Base-by-base conservation (phyloP, 495 filamentous ascomycete genomes). In the Talaromyces ruber region DNA sequence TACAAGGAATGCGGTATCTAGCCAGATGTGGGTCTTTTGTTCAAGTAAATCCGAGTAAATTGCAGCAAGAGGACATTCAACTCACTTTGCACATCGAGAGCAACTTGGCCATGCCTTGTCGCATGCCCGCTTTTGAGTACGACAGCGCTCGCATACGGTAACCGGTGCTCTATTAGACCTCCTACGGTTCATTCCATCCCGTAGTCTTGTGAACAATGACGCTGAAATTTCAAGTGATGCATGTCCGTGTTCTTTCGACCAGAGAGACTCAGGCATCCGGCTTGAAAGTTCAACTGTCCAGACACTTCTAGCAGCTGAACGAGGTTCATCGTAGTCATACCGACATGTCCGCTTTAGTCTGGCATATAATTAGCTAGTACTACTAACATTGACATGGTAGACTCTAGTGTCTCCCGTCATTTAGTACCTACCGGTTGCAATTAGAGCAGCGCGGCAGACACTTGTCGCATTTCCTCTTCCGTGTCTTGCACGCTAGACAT, bases 61-160 rank as follows among this genome's bases (percentile, higher is more conserved):
- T 5, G 7, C 50, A 14, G 28, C 2, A 30, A 34, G 54, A 22
- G 22, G 9, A 53, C 7, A 12, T 25, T 32, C 54, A 22, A 57
- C 54, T 22, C 29, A 57, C 54, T 57, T 57, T 34, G 26, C 29
- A 16, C 54, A 57, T 34, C 54, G 54, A 22, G 54, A 57, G 12
- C 54, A 57, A 22, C 54, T 57, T 16, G 54, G 54, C 54, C 54
- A 57, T 3, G 54, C 26, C 29, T 57, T 57, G 28, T 57, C 54
- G 54, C 54, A 57, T 22, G 54, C 54, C 9, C 54, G 54, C 29
- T 57, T 57, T 34, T 57, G 54, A 32, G 54, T 34, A 14, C 54
- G 54, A 57, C 54, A 57, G 54, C 54, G 54, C 29, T 57, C 54
- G 34, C 54, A 57, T 57, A 57, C 54, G 4, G 54, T 57, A 11